Evolutionary conservation across 768 basidiomycete species (phyloP).

Genomic region (Harrya chromipes): DNA sequence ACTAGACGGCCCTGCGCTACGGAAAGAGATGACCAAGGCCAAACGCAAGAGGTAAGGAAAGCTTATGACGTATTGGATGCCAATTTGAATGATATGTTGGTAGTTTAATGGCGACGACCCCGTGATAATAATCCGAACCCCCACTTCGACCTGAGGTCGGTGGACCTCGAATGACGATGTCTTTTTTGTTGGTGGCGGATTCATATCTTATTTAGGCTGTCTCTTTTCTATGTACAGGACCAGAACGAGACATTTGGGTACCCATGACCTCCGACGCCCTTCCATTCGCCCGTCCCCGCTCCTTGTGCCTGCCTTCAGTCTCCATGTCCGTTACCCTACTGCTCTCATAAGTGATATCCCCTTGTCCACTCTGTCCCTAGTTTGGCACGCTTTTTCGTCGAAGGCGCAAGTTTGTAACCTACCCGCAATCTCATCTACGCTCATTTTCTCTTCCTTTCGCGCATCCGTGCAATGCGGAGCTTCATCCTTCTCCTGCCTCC

Average conservation of each 20-base stretch:
- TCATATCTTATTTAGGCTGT: conserved; percentile 18
- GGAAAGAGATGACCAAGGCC: conserved; percentile 98
- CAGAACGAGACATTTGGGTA: conserved; percentile 28
- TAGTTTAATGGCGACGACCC: conserved; percentile 35
- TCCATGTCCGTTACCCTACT: conserved; percentile 28
- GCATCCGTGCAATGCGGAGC: conserved; percentile 12
- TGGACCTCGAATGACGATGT: conserved; percentile 4
- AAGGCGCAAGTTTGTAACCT: conserved; percentile 34
- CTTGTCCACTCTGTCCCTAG: conserved; percentile 13
- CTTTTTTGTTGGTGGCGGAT: conserved; percentile 12
- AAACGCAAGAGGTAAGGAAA: conserved; percentile 86
- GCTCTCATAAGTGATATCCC: conserved; percentile 32
- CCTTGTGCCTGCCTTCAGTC: conserved; percentile 18
- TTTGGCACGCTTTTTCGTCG: conserved; percentile 25
- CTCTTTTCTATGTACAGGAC: conserved; percentile 21
- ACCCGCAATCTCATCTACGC: conserved; percentile 30
- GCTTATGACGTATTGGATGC: background rate
- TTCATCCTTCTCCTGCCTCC: conserved; percentile 11
- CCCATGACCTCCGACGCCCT: conserved; percentile 23
- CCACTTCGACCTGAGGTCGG: conserved; percentile 3
- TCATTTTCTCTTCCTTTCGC: conserved; percentile 27
- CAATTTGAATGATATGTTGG: conserved; percentile 1
- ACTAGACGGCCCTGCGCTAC: conserved; percentile 87
- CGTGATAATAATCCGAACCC: conserved; percentile 15
- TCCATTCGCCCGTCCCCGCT: conserved; percentile 14